Evolutionary conservation across 805 yeast genomes (phyloP).

Genomic region (Clavispora carvajalis): DNA sequence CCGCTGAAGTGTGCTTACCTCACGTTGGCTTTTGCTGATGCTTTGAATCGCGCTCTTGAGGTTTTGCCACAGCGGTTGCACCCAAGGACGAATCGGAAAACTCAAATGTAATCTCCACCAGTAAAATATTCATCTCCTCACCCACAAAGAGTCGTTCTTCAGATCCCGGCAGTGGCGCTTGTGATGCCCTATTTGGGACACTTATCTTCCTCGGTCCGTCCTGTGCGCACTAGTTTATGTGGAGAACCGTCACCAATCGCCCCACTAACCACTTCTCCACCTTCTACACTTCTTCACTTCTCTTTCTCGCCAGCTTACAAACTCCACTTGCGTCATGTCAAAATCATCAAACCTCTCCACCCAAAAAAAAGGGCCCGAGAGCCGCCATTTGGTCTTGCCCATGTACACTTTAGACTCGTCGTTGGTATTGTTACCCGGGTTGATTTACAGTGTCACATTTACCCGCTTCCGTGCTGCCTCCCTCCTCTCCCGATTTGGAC

Average conservation of each 20-base stretch:
- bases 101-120: no score
- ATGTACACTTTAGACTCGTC: constrained; percentile 38
- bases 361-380: constrained; percentile 7
- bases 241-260: neutral
- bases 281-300: neutral
- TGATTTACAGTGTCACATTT: constrained; percentile 54
- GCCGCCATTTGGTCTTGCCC: constrained; percentile 28
- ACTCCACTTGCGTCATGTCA: neutral
- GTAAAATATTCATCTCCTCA: no score
- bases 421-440: constrained; percentile 55
- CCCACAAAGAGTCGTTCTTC: no score
- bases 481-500: constrained; percentile 38
- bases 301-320: no score
- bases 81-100: no score
- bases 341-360: no score
- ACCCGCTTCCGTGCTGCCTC: constrained; percentile 42
- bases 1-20: no score
- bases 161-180: neutral
- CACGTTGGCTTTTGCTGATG: no score
- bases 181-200: neutral
- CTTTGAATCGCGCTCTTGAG: no score
- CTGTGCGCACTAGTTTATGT: neutral
- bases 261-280: neutral
- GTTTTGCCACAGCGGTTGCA: no score
- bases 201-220: constrained; percentile 2